Percentiles rank a stretch among this genome's conserved stretches.
Evolutionary conservation across 108 stramenopile genomes (phyloP).

Genomic region (Discostella stelligeroides): DNA sequence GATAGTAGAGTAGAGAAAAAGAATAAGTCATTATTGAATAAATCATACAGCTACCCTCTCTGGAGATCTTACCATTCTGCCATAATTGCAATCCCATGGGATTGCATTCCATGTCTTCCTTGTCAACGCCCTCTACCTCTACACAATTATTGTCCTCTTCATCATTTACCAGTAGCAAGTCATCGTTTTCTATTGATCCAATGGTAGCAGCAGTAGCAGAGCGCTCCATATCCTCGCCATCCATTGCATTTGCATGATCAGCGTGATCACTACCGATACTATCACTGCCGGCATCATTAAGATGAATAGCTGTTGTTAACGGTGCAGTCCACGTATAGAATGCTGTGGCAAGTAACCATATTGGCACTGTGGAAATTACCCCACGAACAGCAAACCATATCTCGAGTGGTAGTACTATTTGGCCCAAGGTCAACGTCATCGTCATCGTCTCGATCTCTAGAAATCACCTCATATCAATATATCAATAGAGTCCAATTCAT

Average conservation of each 20-base stretch:
- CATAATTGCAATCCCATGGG: constrained; percentile 44
- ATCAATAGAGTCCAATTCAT: too few relatives aligned
- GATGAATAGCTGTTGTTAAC: too few relatives aligned
- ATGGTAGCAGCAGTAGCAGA: neutral
- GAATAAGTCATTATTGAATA: neutral
- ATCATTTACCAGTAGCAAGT: neutral
- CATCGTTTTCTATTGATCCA: neutral
- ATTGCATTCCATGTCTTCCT: constrained; percentile 13
- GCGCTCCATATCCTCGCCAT: neutral
- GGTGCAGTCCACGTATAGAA: neutral
- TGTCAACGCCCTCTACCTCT: constrained; percentile 3
- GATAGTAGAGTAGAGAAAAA: neutral
- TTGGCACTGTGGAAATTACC: neutral
- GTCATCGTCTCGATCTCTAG: neutral
- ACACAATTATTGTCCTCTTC: neutral
- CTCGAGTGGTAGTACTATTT: neutral
- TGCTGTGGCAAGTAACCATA: neutral
- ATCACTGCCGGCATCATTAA: too few relatives aligned
- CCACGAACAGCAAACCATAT: neutral
- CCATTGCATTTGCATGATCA: neutral
- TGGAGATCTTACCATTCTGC: constrained; percentile 23
- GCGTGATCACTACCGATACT: too few relatives aligned
- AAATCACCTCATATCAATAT: too few relatives aligned
- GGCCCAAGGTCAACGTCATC: neutral
- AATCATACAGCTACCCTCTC: neutral